These are phyloP conservation scores for Amphibolis antarctica DNA, from an alignment of 106 monocot species.

Conservation along the genomic window DNA sequence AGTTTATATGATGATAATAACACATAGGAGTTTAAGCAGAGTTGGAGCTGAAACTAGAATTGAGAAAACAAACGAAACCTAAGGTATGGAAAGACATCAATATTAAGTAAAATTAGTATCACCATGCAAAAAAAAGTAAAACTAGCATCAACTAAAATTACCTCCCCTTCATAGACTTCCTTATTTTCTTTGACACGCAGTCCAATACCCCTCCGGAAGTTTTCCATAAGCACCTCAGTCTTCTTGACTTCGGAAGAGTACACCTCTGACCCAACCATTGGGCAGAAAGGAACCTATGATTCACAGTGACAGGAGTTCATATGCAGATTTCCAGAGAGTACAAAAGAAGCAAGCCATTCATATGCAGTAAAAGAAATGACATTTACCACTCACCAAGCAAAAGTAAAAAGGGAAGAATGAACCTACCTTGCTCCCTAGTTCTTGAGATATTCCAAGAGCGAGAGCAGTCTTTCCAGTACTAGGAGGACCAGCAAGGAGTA, in stretches of 20 bases:
- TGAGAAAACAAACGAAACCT: too few species aligned
- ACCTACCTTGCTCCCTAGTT: constrained; percentile 86
- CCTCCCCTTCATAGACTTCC: constrained; percentile 99
- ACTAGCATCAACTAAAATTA: too few species aligned
- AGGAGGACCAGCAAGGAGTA: constrained; percentile 83
- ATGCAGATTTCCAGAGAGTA: too few species aligned
- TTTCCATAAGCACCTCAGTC: constrained; percentile 97
- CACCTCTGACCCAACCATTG: constrained; percentile 99
- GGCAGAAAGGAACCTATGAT: constrained; percentile 86
- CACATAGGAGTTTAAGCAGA: too few species aligned
- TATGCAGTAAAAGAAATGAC: too few species aligned
- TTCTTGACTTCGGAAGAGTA: constrained; percentile 99
- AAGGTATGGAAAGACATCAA: neutral
- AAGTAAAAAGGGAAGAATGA: too few species aligned
- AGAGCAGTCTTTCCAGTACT: constrained; percentile 94
- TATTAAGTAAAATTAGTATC: too few species aligned
- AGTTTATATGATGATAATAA: too few species aligned
- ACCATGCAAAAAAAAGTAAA: too few species aligned
- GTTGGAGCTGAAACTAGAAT: too few species aligned
- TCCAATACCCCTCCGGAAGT: constrained; percentile 93
- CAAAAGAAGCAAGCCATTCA: too few species aligned
- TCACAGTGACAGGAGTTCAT: neutral
- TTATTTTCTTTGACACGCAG: constrained; percentile 94
- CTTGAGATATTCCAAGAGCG: constrained; percentile 85
- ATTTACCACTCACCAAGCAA: too few species aligned